Base-by-base conservation (phyloP, 352 stramenopile species). In the Pythium rishiriense region DNA sequence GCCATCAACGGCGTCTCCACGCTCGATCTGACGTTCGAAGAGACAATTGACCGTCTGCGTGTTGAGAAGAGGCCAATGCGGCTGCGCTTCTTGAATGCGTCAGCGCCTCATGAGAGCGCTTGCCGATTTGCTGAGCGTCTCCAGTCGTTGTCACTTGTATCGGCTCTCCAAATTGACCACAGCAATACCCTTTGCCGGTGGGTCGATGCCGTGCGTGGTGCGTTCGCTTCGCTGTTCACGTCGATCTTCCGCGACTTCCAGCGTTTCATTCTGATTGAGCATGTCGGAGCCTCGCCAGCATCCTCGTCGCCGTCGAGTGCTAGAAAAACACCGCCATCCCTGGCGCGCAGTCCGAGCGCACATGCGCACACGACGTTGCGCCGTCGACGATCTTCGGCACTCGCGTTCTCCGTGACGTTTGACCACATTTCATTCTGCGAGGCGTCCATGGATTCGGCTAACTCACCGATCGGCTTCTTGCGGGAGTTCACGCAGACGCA, bases 1-100 rank as follows among this genome's bases (percentile, higher is more conserved):
- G 81, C 69, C 14, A 88, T 93, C 68, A 93, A 93, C 49, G 81
- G 83, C 8, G 65, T 79, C 19, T 86, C 82, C 22, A 86, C 80
- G 10, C 47, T 90, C 10, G 77, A 90, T 21, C 53, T 83, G 42
- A 88, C 74, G 1, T 88, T 90, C 41, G 70, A 83, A 24, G 75
- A 88, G 59, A 88, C 82, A 2, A 89, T 90, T 28, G 70, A 85
- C 26, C 75, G 74, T 7, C 69, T 92, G 26, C 74, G 76, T 0
- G 46, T 64, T 19, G 76, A 76, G 59, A 71, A 64, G 35, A 72
- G 80, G n/a, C 82, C 85, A 8, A 67, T 88, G 33, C 73, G 78
- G 11, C 64, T 93, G 31, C 81, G 82, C 4, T 91, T 93, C 51
- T 41, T 87, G 21, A 88, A 85, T 43, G 70, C 81, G 1, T 65